Percentiles rank a stretch among this genome's conserved stretches.
Conservation (phyloP, 192 early-diverging fungal genomes). For the Backusella luteola region DNA sequence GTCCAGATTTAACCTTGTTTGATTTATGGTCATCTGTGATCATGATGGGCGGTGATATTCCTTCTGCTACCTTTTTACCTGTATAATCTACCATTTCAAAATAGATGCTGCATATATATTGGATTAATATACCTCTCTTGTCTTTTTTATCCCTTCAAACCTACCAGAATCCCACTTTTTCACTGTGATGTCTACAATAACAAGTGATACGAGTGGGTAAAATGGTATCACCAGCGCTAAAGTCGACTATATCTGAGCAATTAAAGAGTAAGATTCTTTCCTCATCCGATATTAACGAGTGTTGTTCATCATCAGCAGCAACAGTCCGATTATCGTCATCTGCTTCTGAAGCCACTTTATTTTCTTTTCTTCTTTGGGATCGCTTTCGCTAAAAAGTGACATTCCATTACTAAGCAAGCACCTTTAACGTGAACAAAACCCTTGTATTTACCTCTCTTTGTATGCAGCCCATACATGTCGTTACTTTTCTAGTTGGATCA, state of each 20-base stretch:
- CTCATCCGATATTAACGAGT: constrained; percentile 73
- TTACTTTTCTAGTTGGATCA: constrained; percentile 71
- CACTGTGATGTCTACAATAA: constrained; percentile 93
- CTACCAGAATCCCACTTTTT: constrained; percentile 86
- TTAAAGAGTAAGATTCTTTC: constrained; percentile 90
- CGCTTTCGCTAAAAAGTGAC: constrained; percentile 50
- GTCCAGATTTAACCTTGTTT: constrained; percentile 52
- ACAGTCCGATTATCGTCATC: constrained; percentile 3
- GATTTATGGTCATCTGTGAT: constrained; percentile 99
- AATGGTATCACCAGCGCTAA: constrained; percentile 84
- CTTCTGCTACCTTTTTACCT: constrained; percentile 69
- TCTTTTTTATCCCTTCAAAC: neutral
- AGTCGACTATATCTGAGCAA: constrained; percentile 83
- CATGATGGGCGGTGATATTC: constrained; percentile 91
- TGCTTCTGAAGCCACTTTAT: constrained; percentile 31
- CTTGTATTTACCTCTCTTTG: constrained; percentile 65
- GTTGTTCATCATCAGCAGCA: constrained; percentile 6
- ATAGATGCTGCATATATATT: constrained; percentile 55
- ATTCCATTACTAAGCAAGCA: neutral
- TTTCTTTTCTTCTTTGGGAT: constrained; percentile 59
- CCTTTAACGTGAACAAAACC: neutral
- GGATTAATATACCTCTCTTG: too few species aligned
- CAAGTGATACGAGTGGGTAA: constrained; percentile 94
- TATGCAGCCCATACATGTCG: constrained; percentile 81
- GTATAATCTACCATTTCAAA: constrained; percentile 75